Evolutionary conservation across 2,329 filamentous ascomycete genomes (phyloP), one percentile per base, ranked within the genome.

Genomic region (Chrysosporium keratinophilum): DNA sequence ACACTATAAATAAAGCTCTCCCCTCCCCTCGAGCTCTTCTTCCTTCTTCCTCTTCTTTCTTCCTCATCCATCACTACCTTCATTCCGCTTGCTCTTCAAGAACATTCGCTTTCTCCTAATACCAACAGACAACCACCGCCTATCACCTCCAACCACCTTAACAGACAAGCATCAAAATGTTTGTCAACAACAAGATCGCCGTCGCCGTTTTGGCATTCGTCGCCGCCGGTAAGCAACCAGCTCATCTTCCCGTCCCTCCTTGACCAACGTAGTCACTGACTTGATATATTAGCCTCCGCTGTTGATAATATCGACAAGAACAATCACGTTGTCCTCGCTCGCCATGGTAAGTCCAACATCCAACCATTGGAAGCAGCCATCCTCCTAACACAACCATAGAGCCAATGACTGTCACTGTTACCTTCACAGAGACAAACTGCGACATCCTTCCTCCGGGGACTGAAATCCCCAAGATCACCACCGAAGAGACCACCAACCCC

Each of bases 201-300:
- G 12, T 65, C 28, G 56, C 59, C 55, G 43, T 62, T 39, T 57
- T 61, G 57, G 47, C 61, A n/a, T 45, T 64, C 44, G 56, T 56
- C 34, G 42, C 52, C 52, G 52, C 43, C 15, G 58, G 64, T 66
- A 60, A 62, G 61, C 58, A 23, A 37, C 31, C 10, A 28, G 31
- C 47, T 33, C 35, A 41, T 41, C 14, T 2, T 17, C 33, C 14
- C 17, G 1, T 14, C 5, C 17, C 35, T 43, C 9, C 19, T 34
- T 42, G 35, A 6, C 34, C 5, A 19, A 17, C 42, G 37, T 17
- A 39, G 33, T 31, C 31, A 33, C 50, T 52, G 19, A 52, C 50
- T 42, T 9, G 2, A 40, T 41, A 40, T 41, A 7, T 42, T 17
- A 52, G 50, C 12, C 5, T 28, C 15, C 31, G 31, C 12, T 33